Evolutionary conservation across 208 protist genomes (phyloP), one percentile per base, ranked within the genome.

Genomic region (Leishmania tropica): DNA sequence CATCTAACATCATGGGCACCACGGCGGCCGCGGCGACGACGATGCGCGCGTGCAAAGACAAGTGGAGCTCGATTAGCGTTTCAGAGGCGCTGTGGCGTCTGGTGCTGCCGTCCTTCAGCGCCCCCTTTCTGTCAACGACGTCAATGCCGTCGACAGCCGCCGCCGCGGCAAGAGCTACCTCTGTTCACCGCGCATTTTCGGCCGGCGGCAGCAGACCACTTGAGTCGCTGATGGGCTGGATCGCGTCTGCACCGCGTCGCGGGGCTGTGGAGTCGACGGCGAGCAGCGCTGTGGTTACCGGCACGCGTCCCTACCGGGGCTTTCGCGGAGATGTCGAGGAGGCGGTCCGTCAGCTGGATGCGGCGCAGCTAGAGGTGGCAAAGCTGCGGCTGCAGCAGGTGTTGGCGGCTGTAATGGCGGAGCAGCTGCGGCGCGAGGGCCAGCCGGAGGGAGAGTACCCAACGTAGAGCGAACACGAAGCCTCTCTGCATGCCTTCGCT

Each of bases 341-440:
- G 17, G 86, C 83, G 13, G 56, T 89, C 42, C 6, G 56, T 28
- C 48, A 78, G 31, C 71, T 89, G 28, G 75, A 86, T 40, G 75
- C 56, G 70, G 80, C 81, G 54, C 86, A 89, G 78, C 77, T 89
- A 3, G 79, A 85, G 47, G 86, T 89, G 40, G 86, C 86, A 31
- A 79, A 80, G 73, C 73, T 86, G 71, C 82, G 86, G 3, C 76
- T 89, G 64, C 76, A 89, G 73, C 80, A 85, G 56, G 73, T 81
- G 40, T 73, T 87, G 68, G 75, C 84, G 6, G 71, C 62, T 64
- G 56, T 85, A 6, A 70, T 31, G 1, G 76, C 81, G 24, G 76
- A 80, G 48, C 81, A 81, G 60, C 2, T 51, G 56, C 40, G 47
- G 75, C 75, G 37, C 53, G 53, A 48, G 56, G 40, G 35, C 31